Evolutionary conservation across 495 filamentous ascomycete genomes (phyloP).

Genomic region (Hypoxylon lenormandii): DNA sequence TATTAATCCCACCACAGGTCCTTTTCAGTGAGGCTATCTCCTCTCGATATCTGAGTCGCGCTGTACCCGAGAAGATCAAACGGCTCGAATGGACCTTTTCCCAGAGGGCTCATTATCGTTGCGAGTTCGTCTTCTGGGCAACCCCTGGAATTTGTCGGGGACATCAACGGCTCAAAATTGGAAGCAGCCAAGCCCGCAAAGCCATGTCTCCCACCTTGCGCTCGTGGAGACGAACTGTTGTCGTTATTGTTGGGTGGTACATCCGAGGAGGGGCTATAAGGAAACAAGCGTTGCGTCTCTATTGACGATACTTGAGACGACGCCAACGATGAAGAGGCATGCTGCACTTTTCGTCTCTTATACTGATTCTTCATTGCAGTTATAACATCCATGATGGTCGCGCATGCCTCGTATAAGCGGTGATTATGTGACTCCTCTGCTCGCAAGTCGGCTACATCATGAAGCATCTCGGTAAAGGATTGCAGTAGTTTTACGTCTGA

Average conservation of each 20-base stretch:
- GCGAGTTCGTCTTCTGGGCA: conserved; percentile 20
- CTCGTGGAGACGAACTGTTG: background rate
- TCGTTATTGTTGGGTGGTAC: background rate
- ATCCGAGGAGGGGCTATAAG: conserved; percentile 11
- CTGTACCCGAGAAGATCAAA: conserved; percentile 28
- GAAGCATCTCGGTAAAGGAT: conserved; percentile 30
- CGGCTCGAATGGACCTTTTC: conserved; percentile 18
- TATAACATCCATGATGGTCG: conserved; percentile 18
- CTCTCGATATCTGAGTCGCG: conserved; percentile 15
- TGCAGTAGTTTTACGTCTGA: conserved; percentile 22
- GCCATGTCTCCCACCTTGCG: conserved; percentile 1
- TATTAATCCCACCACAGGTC: conserved; percentile 35
- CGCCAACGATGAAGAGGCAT: background rate
- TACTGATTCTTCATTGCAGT: conserved; percentile 5
- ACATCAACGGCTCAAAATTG: conserved; percentile 23
- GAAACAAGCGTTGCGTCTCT: background rate
- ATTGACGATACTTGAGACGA: conserved; percentile 8
- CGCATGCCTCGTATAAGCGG: conserved; percentile 18
- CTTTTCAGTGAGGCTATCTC: conserved; percentile 22
- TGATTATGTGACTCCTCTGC: conserved; percentile 20
- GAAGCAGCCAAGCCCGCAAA: background rate
- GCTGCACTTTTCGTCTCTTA: conserved; percentile 25
- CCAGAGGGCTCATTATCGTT: conserved; percentile 21
- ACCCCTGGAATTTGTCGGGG: conserved; percentile 22
- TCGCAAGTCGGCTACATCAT: conserved; percentile 8